phyloP scores from a whole-genome alignment of 1,284 basidiomycete species.

The Cutaneotrichosporon cutaneum region DNA sequence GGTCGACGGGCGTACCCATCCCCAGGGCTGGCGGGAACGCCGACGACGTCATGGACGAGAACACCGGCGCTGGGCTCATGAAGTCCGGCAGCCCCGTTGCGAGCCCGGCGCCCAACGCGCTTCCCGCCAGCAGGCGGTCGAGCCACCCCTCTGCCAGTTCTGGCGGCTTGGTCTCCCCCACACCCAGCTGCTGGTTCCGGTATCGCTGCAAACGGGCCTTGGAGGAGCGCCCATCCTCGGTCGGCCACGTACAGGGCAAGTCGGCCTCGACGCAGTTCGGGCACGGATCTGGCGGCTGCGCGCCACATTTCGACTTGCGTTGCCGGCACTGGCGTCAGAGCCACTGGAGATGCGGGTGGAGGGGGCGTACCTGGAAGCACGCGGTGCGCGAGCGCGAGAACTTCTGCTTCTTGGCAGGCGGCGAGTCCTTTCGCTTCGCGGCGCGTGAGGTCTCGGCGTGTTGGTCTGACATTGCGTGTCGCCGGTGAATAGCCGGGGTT shows the following conservation, averaged over 20 bases:
- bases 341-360: background rate
- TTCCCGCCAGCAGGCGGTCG: slow-evolving; percentile 15
- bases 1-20: slow-evolving; percentile 21
- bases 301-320: slow-evolving; percentile 34
- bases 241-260: slow-evolving; percentile 31
- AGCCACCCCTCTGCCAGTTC: slow-evolving; percentile 19
- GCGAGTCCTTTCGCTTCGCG: slow-evolving; percentile 7
- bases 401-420: slow-evolving; percentile 29
- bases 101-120: too few species aligned
- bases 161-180: background rate
- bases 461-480: background rate
- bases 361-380: slow-evolving; percentile 11
- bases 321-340: slow-evolving; percentile 26
- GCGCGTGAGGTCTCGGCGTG: slow-evolving; percentile 6
- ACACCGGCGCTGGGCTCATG: background rate
- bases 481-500: too few species aligned
- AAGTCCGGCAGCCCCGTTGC: too few species aligned
- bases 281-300: slow-evolving; percentile 30
- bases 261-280: slow-evolving; percentile 32
- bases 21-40: background rate
- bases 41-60: background rate
- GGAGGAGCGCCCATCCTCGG: slow-evolving; percentile 30
- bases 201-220: slow-evolving; percentile 27
- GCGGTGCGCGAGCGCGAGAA: slow-evolving; percentile 30
- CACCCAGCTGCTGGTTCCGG: slow-evolving; percentile 5